Conservation (phyloP, 495 filamentous ascomycete species). For the Arthonia radiata region DNA sequence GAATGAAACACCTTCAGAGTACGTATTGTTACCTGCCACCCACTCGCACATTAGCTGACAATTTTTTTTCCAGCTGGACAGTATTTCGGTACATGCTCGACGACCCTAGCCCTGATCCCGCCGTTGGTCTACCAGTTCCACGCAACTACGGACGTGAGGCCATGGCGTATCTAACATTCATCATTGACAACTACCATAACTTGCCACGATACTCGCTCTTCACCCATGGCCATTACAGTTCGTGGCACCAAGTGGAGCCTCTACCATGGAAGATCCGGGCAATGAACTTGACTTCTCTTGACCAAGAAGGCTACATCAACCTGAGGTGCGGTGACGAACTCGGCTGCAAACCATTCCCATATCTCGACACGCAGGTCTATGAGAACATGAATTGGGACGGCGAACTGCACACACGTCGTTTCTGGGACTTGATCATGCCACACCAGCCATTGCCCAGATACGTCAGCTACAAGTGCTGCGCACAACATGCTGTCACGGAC, state of each 20-base stretch:
- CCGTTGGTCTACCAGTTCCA: conserved; percentile 15
- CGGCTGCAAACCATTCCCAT: background rate
- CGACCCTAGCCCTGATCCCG: conserved; percentile 15
- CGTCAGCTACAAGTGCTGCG: too few species aligned
- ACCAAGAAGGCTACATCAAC: background rate
- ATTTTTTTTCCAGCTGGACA: too few species aligned
- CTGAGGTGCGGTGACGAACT: background rate
- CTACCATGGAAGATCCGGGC: background rate
- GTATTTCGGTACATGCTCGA: conserved; percentile 26
- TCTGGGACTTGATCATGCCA: too few species aligned
- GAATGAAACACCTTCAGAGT: too few species aligned
- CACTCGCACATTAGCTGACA: too few species aligned
- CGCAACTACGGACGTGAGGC: conserved; percentile 23
- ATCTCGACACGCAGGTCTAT: background rate
- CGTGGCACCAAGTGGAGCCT: background rate
- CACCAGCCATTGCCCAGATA: too few species aligned
- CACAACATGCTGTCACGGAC: too few species aligned
- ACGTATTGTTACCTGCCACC: too few species aligned
- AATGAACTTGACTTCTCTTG: background rate
- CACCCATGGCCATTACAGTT: conserved; percentile 13
- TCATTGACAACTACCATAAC: conserved; percentile 22
- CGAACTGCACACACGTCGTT: too few species aligned
- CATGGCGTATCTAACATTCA: conserved; percentile 23
- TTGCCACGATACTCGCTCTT: conserved; percentile 19
- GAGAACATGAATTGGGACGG: too few species aligned